Conservation (phyloP, 352 stramenopile species). For the Globisporangium mamillatum region DNA sequence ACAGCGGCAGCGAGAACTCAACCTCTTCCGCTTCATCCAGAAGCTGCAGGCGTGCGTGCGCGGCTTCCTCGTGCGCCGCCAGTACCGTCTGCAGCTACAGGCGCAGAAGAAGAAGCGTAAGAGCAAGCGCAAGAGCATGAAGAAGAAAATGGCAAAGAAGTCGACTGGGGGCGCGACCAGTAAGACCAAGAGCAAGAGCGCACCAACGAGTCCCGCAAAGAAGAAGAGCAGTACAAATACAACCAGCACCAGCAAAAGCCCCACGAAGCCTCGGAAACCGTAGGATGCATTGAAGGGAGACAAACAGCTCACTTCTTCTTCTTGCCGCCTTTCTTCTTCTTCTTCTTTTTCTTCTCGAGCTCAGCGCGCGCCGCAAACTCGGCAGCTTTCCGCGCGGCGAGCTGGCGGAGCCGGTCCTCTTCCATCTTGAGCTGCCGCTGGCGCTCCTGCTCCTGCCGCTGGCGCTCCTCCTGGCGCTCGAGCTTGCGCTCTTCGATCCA, state of each 20-base stretch:
- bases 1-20: slow-evolving; percentile 35
- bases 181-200: neutral
- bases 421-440: slow-evolving; percentile 50
- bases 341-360: slow-evolving; percentile 85
- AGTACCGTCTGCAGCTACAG: slow-evolving; percentile 37
- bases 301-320: slow-evolving; percentile 45
- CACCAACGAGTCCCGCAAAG: slow-evolving; percentile 1
- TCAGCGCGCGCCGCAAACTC: slow-evolving; percentile 70
- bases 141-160: slow-evolving; percentile 23
- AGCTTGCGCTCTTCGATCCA: slow-evolving; percentile 77
- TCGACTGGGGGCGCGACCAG: slow-evolving; percentile 26
- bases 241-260: neutral
- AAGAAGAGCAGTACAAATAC: neutral
- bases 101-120: slow-evolving; percentile 23
- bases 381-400: slow-evolving; percentile 63
- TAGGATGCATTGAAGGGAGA: neutral
- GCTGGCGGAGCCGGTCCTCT: slow-evolving; percentile 63
- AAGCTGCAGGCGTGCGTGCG: slow-evolving; percentile 45
- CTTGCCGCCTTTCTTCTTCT: slow-evolving; percentile 55
- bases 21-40: slow-evolving; percentile 46
- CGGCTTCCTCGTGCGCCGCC: slow-evolving; percentile 52
- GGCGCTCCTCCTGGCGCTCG: slow-evolving; percentile 50
- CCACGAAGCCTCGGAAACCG: slow-evolving; percentile 3
- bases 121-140: slow-evolving; percentile 18
- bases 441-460: slow-evolving; percentile 51